These are phyloP conservation scores for Sporothrix euskadiensis DNA, from an alignment of 2,329 filamentous ascomycete genomes.

Conservation along the genomic window DNA sequence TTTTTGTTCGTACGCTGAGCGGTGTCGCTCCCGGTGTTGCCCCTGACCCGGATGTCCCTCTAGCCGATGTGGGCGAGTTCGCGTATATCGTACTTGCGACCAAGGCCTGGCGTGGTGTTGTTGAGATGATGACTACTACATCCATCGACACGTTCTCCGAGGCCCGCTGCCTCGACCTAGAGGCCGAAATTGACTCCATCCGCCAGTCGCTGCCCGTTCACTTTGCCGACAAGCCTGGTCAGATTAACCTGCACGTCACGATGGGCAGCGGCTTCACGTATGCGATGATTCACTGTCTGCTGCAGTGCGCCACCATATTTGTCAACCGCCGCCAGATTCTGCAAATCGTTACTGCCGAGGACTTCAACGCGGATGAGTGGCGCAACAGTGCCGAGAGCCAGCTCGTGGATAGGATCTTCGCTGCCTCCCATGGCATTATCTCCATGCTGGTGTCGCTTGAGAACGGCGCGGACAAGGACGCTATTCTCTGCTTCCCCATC, in stretches of 20 bases:
- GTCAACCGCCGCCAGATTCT: constrained; percentile 61
- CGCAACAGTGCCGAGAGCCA: constrained; percentile 52
- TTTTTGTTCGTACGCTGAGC: constrained; percentile 58
- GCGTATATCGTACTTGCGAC: constrained; percentile 62
- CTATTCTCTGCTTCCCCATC: constrained; percentile 61
- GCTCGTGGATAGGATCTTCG: constrained; percentile 57
- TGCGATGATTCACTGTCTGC: constrained; percentile 62
- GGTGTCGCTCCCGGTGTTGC: constrained; percentile 44
- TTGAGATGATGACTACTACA: constrained; percentile 60
- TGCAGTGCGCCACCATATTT: constrained; percentile 62
- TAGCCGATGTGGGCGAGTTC: constrained; percentile 61
- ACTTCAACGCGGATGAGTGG: constrained; percentile 57
- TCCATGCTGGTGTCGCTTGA: constrained; percentile 58
- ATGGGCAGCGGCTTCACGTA: constrained; percentile 65
- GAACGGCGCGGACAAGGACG: constrained; percentile 58
- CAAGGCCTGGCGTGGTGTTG: constrained; percentile 62
- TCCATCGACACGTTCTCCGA: constrained; percentile 56
- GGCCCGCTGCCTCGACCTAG: constrained; percentile 52
- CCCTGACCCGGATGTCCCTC: constrained; percentile 42
- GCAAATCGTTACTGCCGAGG: constrained; percentile 56
- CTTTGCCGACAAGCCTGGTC: constrained; percentile 61
- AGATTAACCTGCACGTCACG: constrained; percentile 63
- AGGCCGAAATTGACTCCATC: constrained; percentile 57
- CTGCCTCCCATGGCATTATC: constrained; percentile 60
- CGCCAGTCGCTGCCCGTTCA: constrained; percentile 58